These are phyloP conservation scores for Stevia rebaudiana DNA, from an alignment of 140 eudicot species.

Conservation along the genomic window DNA sequence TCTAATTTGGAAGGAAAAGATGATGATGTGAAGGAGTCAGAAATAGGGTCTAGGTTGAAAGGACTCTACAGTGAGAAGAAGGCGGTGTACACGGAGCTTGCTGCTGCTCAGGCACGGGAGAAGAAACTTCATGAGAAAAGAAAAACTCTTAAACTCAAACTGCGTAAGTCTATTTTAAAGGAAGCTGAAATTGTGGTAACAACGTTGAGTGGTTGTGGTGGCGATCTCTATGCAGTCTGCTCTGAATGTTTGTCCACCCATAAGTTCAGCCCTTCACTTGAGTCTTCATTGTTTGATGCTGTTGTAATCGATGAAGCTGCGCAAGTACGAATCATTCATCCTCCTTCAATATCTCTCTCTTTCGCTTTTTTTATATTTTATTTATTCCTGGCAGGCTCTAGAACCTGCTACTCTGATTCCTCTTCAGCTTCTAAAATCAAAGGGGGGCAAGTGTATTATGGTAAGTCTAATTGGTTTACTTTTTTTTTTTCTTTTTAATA, in stretches of 20 bases:
- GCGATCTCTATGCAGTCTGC: conserved; percentile 83
- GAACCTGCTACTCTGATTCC: conserved; percentile 98
- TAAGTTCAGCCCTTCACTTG: conserved; percentile 53
- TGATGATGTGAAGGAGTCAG: conserved; percentile 50
- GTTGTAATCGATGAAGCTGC: conserved; percentile 99
- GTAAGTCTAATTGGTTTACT: conserved; percentile 26
- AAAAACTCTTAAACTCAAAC: conserved; percentile 57
- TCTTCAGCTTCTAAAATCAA: conserved; percentile 85
- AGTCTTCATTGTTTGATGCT: conserved; percentile 80
- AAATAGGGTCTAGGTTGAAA: conserved; percentile 60
- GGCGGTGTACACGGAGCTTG: conserved; percentile 51
- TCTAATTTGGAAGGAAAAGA: conserved; percentile 42
- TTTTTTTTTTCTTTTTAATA: no score
- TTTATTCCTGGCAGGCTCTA: conserved; percentile 54
- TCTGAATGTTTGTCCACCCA: conserved; percentile 54
- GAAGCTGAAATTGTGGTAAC: conserved; percentile 96
- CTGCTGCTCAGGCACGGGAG: conserved; percentile 71
- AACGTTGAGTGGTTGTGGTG: conserved; percentile 96
- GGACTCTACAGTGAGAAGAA: conserved; percentile 61
- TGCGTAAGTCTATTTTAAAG: conserved; percentile 63
- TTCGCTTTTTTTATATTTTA: conserved; percentile 5
- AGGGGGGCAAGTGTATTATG: conserved; percentile 83
- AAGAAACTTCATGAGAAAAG: conserved; percentile 69
- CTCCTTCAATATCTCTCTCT: background rate
- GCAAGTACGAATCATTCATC: conserved; percentile 43